Percentiles rank a stretch among this genome's conserved stretches.
These are phyloP conservation scores for Epichloe sylvatica DNA, from an alignment of 2,329 filamentous ascomycete species.

Conservation along the genomic window DNA sequence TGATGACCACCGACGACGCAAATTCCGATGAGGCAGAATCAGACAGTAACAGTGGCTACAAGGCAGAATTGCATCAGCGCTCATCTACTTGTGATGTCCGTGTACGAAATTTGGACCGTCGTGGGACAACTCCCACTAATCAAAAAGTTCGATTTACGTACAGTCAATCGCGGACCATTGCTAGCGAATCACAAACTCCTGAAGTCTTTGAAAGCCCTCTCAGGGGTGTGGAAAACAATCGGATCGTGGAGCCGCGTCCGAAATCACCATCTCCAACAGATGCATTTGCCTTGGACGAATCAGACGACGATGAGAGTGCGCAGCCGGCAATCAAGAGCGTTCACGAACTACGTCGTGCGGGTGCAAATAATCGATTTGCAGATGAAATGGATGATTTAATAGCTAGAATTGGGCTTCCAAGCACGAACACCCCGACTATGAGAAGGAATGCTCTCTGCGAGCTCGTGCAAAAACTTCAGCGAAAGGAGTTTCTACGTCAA, in stretches of 20 bases:
- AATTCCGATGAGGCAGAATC: conserved; percentile 1
- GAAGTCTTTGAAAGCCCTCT: conserved; percentile 10
- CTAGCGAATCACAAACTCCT: conserved; percentile 15
- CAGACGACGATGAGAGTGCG: conserved; percentile 27
- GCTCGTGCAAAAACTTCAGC: conserved; percentile 42
- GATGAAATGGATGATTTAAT: conserved; percentile 53
- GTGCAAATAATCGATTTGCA: conserved; percentile 50
- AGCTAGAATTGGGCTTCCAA: conserved; percentile 42
- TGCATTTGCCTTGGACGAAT: conserved; percentile 14
- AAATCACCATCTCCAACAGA: conserved; percentile 12
- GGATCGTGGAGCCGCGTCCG: conserved; percentile 10
- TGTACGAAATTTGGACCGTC: conserved; percentile 14
- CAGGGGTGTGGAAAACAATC: conserved; percentile 6
- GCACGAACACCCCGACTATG: conserved; percentile 32
- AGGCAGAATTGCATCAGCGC: neutral
- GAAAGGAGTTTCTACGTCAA: conserved; percentile 50
- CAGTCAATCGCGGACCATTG: conserved; percentile 19
- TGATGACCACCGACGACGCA: neutral
- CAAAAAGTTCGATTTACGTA: conserved; percentile 23
- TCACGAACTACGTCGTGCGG: conserved; percentile 51
- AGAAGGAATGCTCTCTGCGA: conserved; percentile 47
- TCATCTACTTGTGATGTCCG: conserved; percentile 7
- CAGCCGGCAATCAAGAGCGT: conserved; percentile 45
- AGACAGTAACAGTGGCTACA: neutral
- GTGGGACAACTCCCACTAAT: conserved; percentile 13